Base-by-base conservation (phyloP, 1,284 basidiomycete species). In the Ganoderma lucidum region DNA sequence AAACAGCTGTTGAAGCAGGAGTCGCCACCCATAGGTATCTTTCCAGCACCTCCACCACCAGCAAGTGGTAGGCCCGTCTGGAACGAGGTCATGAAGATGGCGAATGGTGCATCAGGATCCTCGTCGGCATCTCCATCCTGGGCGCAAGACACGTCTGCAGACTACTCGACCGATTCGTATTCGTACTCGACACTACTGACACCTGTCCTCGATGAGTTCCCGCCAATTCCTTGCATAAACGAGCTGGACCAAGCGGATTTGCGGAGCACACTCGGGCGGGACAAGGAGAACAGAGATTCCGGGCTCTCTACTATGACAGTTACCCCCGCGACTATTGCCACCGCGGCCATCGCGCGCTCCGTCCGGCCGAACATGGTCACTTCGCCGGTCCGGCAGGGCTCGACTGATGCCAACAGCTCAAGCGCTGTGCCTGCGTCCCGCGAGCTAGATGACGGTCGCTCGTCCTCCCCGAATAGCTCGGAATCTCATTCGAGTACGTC, bases 241-340 rank as follows among this genome's bases (percentile, higher is more conserved):
- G 64, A 67, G 15, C 35, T 63, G 8, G 73, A 75, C 30, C 60
- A 67, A 12, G 56, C 73, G 41, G 71, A 75, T 44, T 23, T 77
- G 32, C 72, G 72, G 14, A 71, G 73, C n/a, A 65, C 72, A 2
- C 70, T 74, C 39, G 68, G 72, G 45, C 72, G 74, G 30, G 77
- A 78, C 45, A 79, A 78, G 70, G 78, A 80, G 63, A 80, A 80
- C 70, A 73, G 79, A 28, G 79, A 80, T 58, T 79, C 79, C 3
- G 77, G 74, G 39, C 66, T 79, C 63, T 79, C 78, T n/a, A 80
- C 78, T 5, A 76, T 78, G 72, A 80, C 79, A 3, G 76, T 80
- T n/a, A 78, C 77, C 56, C 78, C 78, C 17, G 79, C 79, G 15
- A 80, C 78, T 39, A 80, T 80, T 56, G 75, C 78, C 35, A 73